These are phyloP conservation scores for Monosporascus sp. DNA, from an alignment of 2,329 filamentous ascomycete genomes.

Conservation along the genomic window DNA sequence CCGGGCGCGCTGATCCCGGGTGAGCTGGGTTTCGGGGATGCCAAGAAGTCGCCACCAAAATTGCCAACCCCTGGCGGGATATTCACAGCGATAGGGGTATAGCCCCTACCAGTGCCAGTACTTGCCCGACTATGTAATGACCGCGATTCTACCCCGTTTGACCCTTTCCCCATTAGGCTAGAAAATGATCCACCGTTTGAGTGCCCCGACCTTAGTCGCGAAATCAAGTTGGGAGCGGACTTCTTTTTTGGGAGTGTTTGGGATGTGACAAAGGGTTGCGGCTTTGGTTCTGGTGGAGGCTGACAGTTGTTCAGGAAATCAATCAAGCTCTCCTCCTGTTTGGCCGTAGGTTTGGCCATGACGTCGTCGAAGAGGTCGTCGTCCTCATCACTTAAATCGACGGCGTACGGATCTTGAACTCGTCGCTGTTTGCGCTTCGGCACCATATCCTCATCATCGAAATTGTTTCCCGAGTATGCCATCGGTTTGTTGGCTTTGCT, in stretches of 20 bases:
- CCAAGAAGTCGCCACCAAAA: conserved; percentile 25
- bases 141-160: conserved; percentile 27
- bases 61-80: conserved; percentile 42
- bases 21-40: conserved; percentile 8
- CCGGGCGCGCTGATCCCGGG: conserved; percentile 22
- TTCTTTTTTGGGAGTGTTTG: conserved; percentile 54
- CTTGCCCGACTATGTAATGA: conserved; percentile 36
- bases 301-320: conserved; percentile 69
- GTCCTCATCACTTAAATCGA: conserved; percentile 72
- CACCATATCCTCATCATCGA: conserved; percentile 49
- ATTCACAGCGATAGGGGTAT: conserved; percentile 49
- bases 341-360: conserved; percentile 36
- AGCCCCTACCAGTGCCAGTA: conserved; percentile 29
- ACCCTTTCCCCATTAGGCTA: conserved; percentile 15
- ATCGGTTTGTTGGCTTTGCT: conserved; percentile 34
- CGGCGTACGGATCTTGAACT: conserved; percentile 86
- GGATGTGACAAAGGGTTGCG: conserved; percentile 28
- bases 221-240: conserved; percentile 55
- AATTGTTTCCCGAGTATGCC: conserved; percentile 29
- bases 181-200: conserved; percentile 23
- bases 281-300: conserved; percentile 50
- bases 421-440: conserved; percentile 71
- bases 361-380: conserved; percentile 47
- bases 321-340: conserved; percentile 62
- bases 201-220: conserved; percentile 42